Conservation (phyloP, 306 rosid species). For the Alnus glutinosa region DNA sequence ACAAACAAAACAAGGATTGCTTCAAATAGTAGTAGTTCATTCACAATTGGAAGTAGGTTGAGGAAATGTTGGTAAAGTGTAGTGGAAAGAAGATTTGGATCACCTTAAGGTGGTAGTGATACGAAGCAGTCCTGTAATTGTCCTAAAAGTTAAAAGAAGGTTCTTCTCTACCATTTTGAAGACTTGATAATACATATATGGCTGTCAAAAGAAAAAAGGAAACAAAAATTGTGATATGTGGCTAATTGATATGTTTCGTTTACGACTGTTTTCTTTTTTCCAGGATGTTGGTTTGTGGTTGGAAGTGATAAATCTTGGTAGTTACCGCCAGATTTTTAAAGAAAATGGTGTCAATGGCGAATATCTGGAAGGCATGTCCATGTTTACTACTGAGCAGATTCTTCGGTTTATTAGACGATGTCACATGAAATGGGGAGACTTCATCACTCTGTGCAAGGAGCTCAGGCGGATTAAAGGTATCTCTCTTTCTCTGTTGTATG, state of each 20-base stretch:
- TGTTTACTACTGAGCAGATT: constrained; percentile 98
- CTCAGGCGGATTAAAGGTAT: constrained; percentile 96
- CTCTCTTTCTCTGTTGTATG: neutral
- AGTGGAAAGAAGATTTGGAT: neutral
- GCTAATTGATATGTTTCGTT: neutral
- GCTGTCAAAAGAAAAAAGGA: neutral
- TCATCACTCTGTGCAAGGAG: constrained; percentile 95
- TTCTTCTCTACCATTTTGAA: neutral
- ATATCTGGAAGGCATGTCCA: constrained; percentile 97
- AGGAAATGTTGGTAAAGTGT: neutral
- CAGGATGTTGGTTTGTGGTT: constrained; percentile 99
- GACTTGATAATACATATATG: constrained; percentile 10
- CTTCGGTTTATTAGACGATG: constrained; percentile 98
- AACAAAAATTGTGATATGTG: constrained; percentile 5
- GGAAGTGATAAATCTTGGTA: constrained; percentile 91
- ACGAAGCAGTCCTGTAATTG: neutral
- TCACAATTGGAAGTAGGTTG: neutral
- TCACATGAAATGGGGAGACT: constrained; percentile 99
- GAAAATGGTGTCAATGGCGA: constrained; percentile 98
- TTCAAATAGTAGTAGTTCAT: neutral
- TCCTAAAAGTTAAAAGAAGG: neutral
- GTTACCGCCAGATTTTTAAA: constrained; percentile 83
- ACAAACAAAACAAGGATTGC: neutral
- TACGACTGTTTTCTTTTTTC: constrained; percentile 23
- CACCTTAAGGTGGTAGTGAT: neutral